These are phyloP conservation scores for Saccharomycopsis selenospora DNA, from an alignment of 805 yeast genomes.

Conservation along the genomic window DNA sequence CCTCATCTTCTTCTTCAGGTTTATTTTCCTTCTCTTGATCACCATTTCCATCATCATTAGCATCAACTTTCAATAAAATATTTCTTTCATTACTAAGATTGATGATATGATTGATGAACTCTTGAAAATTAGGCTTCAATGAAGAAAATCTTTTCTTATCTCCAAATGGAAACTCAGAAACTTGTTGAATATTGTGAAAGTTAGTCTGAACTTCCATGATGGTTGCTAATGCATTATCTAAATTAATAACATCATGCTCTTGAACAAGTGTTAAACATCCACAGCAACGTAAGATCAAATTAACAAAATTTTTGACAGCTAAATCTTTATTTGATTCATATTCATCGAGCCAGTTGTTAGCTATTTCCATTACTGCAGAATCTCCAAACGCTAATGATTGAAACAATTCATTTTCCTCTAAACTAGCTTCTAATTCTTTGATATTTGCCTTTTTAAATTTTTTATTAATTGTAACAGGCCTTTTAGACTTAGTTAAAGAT, in stretches of 20 bases:
- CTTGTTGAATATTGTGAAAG: slow-evolving; percentile 46
- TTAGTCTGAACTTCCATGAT: slow-evolving; percentile 61
- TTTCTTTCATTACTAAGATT: slow-evolving; percentile 55
- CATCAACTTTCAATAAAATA: slow-evolving; percentile 39
- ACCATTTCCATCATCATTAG: too few species aligned
- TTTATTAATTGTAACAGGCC: background rate
- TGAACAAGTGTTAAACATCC: slow-evolving; percentile 65
- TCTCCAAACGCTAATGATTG: slow-evolving; percentile 45
- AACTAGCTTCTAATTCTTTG: slow-evolving; percentile 23
- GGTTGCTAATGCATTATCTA: slow-evolving; percentile 66
- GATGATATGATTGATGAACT: slow-evolving; percentile 49
- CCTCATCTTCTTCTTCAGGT: slow-evolving; percentile 28
- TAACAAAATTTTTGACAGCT: slow-evolving; percentile 57
- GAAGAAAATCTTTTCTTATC: slow-evolving; percentile 41
- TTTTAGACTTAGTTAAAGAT: too few species aligned
- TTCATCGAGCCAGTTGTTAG: slow-evolving; percentile 51
- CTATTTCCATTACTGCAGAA: slow-evolving; percentile 43
- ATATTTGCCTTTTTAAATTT: background rate
- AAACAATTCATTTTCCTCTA: slow-evolving; percentile 41
- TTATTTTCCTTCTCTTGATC: slow-evolving; percentile 29
- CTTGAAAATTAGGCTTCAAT: slow-evolving; percentile 47
- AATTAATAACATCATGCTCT: slow-evolving; percentile 66
- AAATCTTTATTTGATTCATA: slow-evolving; percentile 37
- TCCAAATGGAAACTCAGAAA: slow-evolving; percentile 63
- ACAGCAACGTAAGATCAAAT: slow-evolving; percentile 59